These are phyloP conservation scores for Plasmodium malariae DNA, from an alignment of 169 alveolate genomes.

Conservation along the genomic window DNA sequence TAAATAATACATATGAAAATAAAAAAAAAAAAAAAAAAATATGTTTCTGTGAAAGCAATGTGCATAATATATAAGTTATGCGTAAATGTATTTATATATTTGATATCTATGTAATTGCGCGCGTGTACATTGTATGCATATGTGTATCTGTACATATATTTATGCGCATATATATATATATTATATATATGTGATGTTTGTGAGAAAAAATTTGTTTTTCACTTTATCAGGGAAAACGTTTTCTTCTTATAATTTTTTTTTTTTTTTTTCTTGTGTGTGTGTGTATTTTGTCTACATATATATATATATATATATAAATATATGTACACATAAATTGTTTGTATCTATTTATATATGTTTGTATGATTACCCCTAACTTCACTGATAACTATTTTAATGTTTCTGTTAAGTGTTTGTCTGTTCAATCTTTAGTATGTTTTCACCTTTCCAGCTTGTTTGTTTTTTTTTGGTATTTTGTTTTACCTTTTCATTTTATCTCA, in stretches of 20 bases:
- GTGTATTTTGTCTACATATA: background rate
- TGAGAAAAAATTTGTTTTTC: slow-evolving; percentile 14
- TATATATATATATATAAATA: background rate
- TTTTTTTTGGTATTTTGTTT: too few relatives aligned
- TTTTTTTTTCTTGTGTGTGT: background rate
- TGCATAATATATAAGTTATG: background rate
- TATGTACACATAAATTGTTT: too few relatives aligned
- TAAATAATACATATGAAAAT: background rate
- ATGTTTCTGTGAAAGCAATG: background rate
- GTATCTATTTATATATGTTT: too few relatives aligned
- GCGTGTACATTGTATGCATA: too few relatives aligned
- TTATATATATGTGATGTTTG: background rate
- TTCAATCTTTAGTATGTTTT: background rate
- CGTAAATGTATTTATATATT: slow-evolving; percentile 5
- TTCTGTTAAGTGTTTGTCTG: slow-evolving; percentile 8
- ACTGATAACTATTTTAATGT: background rate
- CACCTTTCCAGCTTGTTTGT: background rate
- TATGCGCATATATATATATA: background rate
- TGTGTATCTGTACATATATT: slow-evolving; percentile 5
- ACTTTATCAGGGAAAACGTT: background rate
- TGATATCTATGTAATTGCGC: too few relatives aligned
- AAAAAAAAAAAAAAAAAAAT: background rate
- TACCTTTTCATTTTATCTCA: background rate
- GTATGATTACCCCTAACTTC: too few relatives aligned
- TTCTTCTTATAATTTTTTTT: slow-evolving; percentile 8